Evolutionary conservation across 208 protist species (phyloP), one percentile per base, ranked within the genome.

Genomic region (Wallacemonas sp.): DNA sequence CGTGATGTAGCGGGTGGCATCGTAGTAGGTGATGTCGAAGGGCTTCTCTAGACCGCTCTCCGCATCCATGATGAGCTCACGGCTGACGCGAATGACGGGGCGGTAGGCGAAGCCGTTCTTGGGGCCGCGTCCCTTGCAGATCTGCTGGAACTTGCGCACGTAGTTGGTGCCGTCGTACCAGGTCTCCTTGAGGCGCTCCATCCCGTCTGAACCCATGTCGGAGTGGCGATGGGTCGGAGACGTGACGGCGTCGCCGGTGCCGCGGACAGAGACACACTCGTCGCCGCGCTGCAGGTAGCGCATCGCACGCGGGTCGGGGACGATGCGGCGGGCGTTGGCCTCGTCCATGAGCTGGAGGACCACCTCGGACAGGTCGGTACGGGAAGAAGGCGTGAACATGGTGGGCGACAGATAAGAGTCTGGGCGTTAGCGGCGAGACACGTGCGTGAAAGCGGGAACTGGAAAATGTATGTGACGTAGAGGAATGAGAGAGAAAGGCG

Each of bases 81-180:
- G 27, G 32, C 65, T 61, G 11, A 80, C 56, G 38, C 67, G 70
- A 27, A 56, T 30, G 17, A 78, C 24, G 2, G 72, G 71, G n/a
- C 76, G 70, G 32, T 82, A 82, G 0, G 66, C 76, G 54, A 82
- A 54, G 33, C 64, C 72, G 46, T 64, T 67, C 23, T 64, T 55
- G 38, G 30, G 30, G 16, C 30, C 47, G 23, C 47, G 67, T 12
- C 39, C 21, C 57, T 47, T 61, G 65, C 61, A 80, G 14, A 64
- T 67, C 17, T 33, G 23, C 34, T 70, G 52, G 55, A 79, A 67
- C n/a, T 57, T 44, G 41, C 56, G 65, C 21, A 66, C 41, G 24
- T 66, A 48, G 33, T 70, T 64, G n/a, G 38, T 32, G 46, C 65
- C 69, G 41, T 65, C 41, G 64, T 80, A 80, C 65, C 46, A 66